These are phyloP conservation scores for Phytopythium mirpurense DNA, from an alignment of 352 stramenopile genomes.

Conservation along the genomic window DNA sequence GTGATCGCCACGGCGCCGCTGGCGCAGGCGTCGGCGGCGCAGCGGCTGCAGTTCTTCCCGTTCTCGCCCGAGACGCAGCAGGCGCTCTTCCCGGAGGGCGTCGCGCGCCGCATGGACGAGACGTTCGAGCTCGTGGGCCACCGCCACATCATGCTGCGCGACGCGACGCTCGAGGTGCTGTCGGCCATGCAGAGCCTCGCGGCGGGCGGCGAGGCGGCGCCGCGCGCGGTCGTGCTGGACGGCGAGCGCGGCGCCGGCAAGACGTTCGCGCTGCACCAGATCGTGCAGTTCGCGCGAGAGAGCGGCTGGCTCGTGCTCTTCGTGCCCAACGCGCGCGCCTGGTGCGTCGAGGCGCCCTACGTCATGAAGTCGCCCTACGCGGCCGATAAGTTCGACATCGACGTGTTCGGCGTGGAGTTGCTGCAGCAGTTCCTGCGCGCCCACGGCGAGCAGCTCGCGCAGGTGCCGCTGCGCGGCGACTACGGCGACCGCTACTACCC, in stretches of 20 bases:
- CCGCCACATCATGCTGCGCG: conserved; percentile 81
- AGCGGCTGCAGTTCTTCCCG: conserved; percentile 76
- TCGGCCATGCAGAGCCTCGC: conserved; percentile 53
- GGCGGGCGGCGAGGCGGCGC: conserved; percentile 16
- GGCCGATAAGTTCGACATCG: conserved; percentile 83
- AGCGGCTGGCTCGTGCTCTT: conserved; percentile 86
- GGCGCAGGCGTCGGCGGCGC: conserved; percentile 43
- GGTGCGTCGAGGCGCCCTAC: conserved; percentile 75
- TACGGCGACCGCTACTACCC: conserved; percentile 83
- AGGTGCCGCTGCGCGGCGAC: conserved; percentile 53
- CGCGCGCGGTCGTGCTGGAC: conserved; percentile 67
- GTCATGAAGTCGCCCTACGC: conserved; percentile 80
- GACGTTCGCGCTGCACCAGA: conserved; percentile 80
- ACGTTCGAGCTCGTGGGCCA: conserved; percentile 82
- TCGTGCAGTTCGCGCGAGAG: conserved; percentile 84
- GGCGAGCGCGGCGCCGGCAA: conserved; percentile 81
- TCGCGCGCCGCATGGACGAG: conserved; percentile 65
- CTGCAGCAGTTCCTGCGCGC: conserved; percentile 76
- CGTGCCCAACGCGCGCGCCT: conserved; percentile 68
- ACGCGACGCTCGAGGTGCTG: conserved; percentile 73
- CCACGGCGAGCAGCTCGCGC: conserved; percentile 64
- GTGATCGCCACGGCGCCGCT: conserved; percentile 39
- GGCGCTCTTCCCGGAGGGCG: conserved; percentile 66
- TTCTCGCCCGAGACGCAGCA: conserved; percentile 75
- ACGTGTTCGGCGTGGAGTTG: conserved; percentile 73